A percentile compares a stretch with the other conserved stretches of the same genome.
Evolutionary conservation across 2,329 filamentous ascomycete species (phyloP).

Genomic region (Neonectria sp.): DNA sequence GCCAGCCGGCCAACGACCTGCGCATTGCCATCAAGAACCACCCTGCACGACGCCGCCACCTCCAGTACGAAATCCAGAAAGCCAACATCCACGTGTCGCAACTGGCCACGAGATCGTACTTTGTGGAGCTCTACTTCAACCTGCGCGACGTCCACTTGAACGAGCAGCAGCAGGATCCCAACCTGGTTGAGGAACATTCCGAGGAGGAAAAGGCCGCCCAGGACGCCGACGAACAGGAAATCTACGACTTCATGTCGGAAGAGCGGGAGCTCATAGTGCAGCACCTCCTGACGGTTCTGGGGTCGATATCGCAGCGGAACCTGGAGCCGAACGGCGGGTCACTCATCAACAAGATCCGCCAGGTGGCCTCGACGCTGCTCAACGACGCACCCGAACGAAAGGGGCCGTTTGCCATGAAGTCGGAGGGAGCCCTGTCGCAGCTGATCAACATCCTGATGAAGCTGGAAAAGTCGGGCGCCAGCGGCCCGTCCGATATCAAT

Average conservation of each 20-base stretch:
- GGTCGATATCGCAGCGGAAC: slow-evolving; percentile 85
- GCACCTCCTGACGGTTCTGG: slow-evolving; percentile 81
- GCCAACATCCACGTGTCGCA: slow-evolving; percentile 90
- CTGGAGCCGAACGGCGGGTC: slow-evolving; percentile 81
- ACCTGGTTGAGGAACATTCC: slow-evolving; percentile 53
- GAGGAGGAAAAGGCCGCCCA: slow-evolving; percentile 56
- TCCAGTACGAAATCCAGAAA: slow-evolving; percentile 93
- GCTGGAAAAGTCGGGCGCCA: slow-evolving; percentile 75
- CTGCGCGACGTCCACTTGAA: slow-evolving; percentile 77
- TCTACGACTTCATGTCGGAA: slow-evolving; percentile 76
- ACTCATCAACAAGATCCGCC: slow-evolving; percentile 86
- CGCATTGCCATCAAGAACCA: slow-evolving; percentile 65
- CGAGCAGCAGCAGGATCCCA: slow-evolving; percentile 58
- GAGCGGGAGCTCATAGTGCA: slow-evolving; percentile 88
- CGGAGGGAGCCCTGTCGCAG: slow-evolving; percentile 79
- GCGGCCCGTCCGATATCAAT: slow-evolving; percentile 46
- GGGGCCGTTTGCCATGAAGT: slow-evolving; percentile 65
- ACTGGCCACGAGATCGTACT: slow-evolving; percentile 84
- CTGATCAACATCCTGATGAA: slow-evolving; percentile 83
- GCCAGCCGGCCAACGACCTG: slow-evolving; percentile 65
- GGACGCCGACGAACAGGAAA: slow-evolving; percentile 61
- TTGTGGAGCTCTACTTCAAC: slow-evolving; percentile 89
- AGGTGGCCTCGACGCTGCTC: slow-evolving; percentile 85
- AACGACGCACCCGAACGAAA: slow-evolving; percentile 69
- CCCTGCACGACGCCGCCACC: slow-evolving; percentile 65